Percentiles rank a stretch among this genome's conserved stretches.
Conservation (phyloP, 192 early-diverging fungal species). For the Linnemannia hyalina region DNA sequence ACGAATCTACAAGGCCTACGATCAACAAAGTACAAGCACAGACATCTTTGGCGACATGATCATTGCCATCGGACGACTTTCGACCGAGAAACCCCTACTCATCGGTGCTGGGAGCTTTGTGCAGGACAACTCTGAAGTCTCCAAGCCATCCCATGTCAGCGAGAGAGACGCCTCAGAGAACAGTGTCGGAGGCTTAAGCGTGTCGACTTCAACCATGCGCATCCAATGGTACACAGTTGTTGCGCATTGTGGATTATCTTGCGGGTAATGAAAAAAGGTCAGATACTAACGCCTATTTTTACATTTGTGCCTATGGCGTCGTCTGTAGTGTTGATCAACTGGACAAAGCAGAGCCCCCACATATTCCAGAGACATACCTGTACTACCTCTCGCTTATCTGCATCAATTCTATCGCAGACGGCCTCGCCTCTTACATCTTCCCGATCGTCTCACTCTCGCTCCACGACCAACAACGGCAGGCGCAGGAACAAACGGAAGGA, state of each 20-base stretch:
- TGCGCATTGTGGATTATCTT: background rate
- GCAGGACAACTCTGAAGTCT: conserved; percentile 34
- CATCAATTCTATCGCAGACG: conserved; percentile 78
- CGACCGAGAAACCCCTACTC: conserved; percentile 76
- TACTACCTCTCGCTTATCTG: conserved; percentile 83
- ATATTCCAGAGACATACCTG: conserved; percentile 90
- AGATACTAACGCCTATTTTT: background rate
- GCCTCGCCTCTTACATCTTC: conserved; percentile 74
- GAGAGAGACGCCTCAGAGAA: conserved; percentile 25
- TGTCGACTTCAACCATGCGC: conserved; percentile 69
- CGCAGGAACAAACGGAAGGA: conserved; percentile 33
- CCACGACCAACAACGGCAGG: conserved; percentile 41
- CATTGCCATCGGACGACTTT: conserved; percentile 78
- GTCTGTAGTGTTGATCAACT: conserved; percentile 83
- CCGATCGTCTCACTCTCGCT: conserved; percentile 65
- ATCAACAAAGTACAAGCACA: conserved; percentile 77
- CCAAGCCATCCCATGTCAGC: conserved; percentile 11
- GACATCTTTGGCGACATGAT: conserved; percentile 89
- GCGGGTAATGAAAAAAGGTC: background rate
- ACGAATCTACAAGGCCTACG: conserved; percentile 82
- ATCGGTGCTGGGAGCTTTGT: conserved; percentile 61
- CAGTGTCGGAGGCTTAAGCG: conserved; percentile 59
- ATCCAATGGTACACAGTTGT: conserved; percentile 72
- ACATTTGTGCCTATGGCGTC: background rate
- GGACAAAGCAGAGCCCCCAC: conserved; percentile 93